Evolutionary conservation across 805 yeast genomes (phyloP).

Genomic region (Yarrowia sp.): DNA sequence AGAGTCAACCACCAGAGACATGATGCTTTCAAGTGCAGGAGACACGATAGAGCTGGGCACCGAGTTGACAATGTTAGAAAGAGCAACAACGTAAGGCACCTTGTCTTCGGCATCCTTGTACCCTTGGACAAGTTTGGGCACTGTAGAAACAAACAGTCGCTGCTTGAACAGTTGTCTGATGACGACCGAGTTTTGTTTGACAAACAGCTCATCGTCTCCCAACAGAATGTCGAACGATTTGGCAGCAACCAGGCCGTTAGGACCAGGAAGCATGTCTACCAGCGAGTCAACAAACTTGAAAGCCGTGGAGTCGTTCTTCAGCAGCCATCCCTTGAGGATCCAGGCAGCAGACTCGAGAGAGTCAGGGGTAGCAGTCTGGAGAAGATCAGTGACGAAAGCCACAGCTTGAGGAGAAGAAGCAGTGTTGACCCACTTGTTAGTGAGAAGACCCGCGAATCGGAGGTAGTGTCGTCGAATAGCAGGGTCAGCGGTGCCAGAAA

Average conservation of each 20-base stretch:
- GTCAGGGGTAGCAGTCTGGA: not conserved
- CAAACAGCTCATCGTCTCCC: conserved; percentile 68
- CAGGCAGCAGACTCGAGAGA: conserved; percentile 63
- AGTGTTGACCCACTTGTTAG: conserved; percentile 61
- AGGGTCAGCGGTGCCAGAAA: conserved; percentile 41
- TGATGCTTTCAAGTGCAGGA: conserved; percentile 66
- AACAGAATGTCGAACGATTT: conserved; percentile 68
- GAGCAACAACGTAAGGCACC: conserved; percentile 65
- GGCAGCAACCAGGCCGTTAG: conserved; percentile 54
- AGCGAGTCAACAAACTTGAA: conserved; percentile 52
- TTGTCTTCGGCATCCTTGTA: conserved; percentile 52
- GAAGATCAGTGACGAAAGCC: conserved; percentile 2
- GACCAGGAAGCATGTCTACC: conserved; percentile 44
- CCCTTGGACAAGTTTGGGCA: conserved; percentile 62
- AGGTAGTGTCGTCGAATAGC: conserved; percentile 61
- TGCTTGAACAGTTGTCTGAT: conserved; percentile 80
- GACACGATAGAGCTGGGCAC: conserved; percentile 67
- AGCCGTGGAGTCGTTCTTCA: conserved; percentile 60
- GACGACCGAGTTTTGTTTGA: conserved; percentile 62
- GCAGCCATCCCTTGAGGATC: conserved; percentile 72
- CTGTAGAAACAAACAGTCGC: conserved; percentile 66
- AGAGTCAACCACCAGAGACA: conserved; percentile 77
- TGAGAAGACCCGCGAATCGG: conserved; percentile 60
- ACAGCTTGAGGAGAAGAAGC: conserved; percentile 43
- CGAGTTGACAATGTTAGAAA: conserved; percentile 71